These are phyloP conservation scores for Diutina siamensis DNA, from an alignment of 1,139 yeast species.

Conservation along the genomic window DNA sequence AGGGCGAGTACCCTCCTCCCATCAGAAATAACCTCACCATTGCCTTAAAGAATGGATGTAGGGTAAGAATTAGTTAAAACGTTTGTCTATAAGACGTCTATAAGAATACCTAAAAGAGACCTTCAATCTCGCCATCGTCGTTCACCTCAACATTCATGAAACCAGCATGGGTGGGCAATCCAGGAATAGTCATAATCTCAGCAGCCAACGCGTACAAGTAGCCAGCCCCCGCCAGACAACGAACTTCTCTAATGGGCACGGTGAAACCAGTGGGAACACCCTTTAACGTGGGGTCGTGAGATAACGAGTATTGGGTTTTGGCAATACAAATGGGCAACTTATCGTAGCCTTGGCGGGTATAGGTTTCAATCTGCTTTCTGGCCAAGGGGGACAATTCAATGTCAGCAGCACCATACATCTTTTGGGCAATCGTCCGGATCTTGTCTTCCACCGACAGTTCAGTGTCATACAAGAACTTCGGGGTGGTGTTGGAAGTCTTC, in stretches of 20 bases:
- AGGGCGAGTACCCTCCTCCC: background rate
- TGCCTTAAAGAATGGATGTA: background rate
- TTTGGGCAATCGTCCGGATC: slow-evolving; percentile 69
- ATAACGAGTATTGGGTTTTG: slow-evolving; percentile 91
- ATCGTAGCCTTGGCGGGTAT: slow-evolving; percentile 85
- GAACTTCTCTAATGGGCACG: slow-evolving; percentile 89
- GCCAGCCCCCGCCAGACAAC: slow-evolving; percentile 95
- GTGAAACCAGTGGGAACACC: slow-evolving; percentile 94
- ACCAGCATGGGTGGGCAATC: slow-evolving; percentile 93
- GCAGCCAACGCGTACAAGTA: slow-evolving; percentile 95
- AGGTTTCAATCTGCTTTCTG: slow-evolving; percentile 67
- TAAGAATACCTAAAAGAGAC: slow-evolving; percentile 48
- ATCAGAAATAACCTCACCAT: background rate
- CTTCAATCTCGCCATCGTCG: slow-evolving; percentile 89
- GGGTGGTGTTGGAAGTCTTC: slow-evolving; percentile 44
- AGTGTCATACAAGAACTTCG: slow-evolving; percentile 58
- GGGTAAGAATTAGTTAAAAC: background rate
- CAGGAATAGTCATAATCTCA: slow-evolving; percentile 95
- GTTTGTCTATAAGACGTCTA: background rate
- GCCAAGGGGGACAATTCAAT: slow-evolving; percentile 85
- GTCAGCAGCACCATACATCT: slow-evolving; percentile 91
- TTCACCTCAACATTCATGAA: slow-evolving; percentile 95
- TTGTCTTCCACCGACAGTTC: slow-evolving; percentile 70
- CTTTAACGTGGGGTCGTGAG: slow-evolving; percentile 87
- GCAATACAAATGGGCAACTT: slow-evolving; percentile 94